Base-by-base conservation (phyloP, 179 eudicot species). In the Spergularia azorica region DNA sequence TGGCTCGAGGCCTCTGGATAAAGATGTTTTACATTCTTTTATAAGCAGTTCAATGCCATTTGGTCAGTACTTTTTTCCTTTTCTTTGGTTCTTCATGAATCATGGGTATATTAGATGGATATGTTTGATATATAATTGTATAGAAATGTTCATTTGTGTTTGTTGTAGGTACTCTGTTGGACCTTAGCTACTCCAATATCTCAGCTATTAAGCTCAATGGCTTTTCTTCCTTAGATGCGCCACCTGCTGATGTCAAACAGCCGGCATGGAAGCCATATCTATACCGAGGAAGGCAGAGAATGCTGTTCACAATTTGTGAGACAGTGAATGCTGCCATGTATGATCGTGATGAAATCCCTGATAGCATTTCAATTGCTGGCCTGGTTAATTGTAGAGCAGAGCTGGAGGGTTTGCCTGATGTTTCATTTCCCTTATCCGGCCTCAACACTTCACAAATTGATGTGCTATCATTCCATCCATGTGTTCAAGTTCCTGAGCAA, bases 241-340 rank as follows among this genome's bases (percentile, higher is more conserved):
- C 97, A 64, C 95, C 93, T 76, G 79, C 89, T 75, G 99, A 95
- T 73, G 82, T 88, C 82, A 95, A 91, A 83, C 99, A 93, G 71
- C 99, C 99, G 57, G 97, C 97, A 18, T 95, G 99, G 99, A 95
- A 95, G 84, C 99, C 99, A 70, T 95, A 93, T 89, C 95, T 95
- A 58, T 95, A 90, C 77, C 88, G 88, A 79, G 99, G 99, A 73
- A 95, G 88, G 81, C 97, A 93, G 82, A 84, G 97, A 85, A 74
- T 93, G 70, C 83, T 93, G 59, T 91, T 95, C 74, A 93, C 99
- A 2, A 84, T 95, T 79, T 86, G 75, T 46, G 99, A 93, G 84
- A 88, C 89, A 6, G 85, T 95, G 65, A 79, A 93, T 86, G 99
- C 97, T 79, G 92, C 99, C 56, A 87, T 93, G 95, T 95, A 95